A percentile compares a stretch with the other conserved stretches of the same genome.
Conservation (phyloP, 2,329 filamentous ascomycete genomes). For the Fusarium tricinctum region DNA sequence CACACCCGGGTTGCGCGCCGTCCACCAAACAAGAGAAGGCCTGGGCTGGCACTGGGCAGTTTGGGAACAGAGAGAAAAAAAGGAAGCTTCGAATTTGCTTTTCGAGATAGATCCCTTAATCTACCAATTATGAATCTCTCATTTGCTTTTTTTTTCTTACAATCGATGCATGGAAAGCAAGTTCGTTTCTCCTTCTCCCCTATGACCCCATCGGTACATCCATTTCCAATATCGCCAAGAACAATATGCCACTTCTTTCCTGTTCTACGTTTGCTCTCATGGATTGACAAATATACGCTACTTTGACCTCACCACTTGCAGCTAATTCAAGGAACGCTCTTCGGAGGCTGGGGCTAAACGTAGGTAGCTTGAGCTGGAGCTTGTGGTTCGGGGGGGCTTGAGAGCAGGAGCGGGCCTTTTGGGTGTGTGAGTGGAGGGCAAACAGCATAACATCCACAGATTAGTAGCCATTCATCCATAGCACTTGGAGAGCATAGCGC, state of each 20-base stretch:
- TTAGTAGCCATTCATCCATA: not conserved
- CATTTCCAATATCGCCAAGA: slow-evolving; percentile 1
- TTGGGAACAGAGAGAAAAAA: slow-evolving; percentile 16
- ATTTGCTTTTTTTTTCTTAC: slow-evolving; percentile 12
- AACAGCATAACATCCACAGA: slow-evolving; percentile 12
- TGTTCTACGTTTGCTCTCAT: slow-evolving; percentile 12
- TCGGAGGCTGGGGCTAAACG: slow-evolving; percentile 40
- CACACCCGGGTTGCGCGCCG: slow-evolving; percentile 28
- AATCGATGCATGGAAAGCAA: slow-evolving; percentile 1
- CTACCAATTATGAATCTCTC: slow-evolving; percentile 3
- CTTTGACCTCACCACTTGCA: slow-evolving; percentile 39
- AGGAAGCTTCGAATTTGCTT: slow-evolving; percentile 39
- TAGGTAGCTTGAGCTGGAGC: slow-evolving; percentile 28
- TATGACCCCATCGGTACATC: not conserved
- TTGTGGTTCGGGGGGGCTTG: slow-evolving; percentile 30
- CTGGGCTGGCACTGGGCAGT: slow-evolving; percentile 6
- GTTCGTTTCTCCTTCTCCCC: not conserved
- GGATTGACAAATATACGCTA: slow-evolving; percentile 23
- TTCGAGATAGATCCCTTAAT: slow-evolving; percentile 24
- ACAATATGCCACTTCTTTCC: not conserved
- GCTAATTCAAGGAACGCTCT: slow-evolving; percentile 43
- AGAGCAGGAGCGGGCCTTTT: slow-evolving; percentile 27
- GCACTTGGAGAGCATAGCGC: too few species aligned
- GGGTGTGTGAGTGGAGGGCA: slow-evolving; percentile 43
- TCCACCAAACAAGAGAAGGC: slow-evolving; percentile 23